Evolutionary conservation across 2,329 filamentous ascomycete genomes (phyloP).

Genomic region (Pseudonectria foliicola): DNA sequence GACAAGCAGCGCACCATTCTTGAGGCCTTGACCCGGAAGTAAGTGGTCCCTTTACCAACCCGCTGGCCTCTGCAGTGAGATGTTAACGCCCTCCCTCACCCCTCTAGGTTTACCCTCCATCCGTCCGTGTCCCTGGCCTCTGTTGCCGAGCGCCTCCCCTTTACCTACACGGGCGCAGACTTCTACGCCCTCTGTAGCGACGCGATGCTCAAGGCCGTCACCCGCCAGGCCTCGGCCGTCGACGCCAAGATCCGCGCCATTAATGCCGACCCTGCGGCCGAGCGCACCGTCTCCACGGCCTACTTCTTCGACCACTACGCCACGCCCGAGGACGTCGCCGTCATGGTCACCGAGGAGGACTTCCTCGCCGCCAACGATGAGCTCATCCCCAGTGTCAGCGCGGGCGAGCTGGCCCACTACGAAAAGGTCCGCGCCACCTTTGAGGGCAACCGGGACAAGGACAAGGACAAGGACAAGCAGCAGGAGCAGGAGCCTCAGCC

Average conservation of each 20-base stretch:
- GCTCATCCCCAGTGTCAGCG: conserved; percentile 87
- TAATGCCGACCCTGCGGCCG: conserved; percentile 40
- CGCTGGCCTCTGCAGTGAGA: neutral
- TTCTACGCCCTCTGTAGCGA: conserved; percentile 96
- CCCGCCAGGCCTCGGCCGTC: conserved; percentile 74
- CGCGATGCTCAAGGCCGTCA: conserved; percentile 98
- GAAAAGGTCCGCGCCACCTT: conserved; percentile 76
- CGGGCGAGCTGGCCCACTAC: conserved; percentile 87
- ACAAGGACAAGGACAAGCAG: conserved; percentile 36
- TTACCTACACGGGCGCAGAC: conserved; percentile 96
- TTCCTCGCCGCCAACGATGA: conserved; percentile 76
- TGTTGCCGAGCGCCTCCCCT: conserved; percentile 73
- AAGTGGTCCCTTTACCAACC: conserved; percentile 30
- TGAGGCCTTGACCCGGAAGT: conserved; percentile 92
- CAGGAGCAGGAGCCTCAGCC: conserved; percentile 28
- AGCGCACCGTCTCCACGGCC: conserved; percentile 64
- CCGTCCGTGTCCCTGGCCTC: conserved; percentile 67
- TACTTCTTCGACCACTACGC: conserved; percentile 95
- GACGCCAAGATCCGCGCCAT: conserved; percentile 74
- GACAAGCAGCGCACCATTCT: conserved; percentile 93
- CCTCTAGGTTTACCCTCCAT: conserved; percentile 71
- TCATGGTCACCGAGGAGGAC: conserved; percentile 84
- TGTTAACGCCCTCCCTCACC: conserved; percentile 5
- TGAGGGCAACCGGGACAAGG: conserved; percentile 50
- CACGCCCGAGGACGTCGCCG: conserved; percentile 71